Percentiles rank a stretch among this genome's conserved stretches.
These are phyloP conservation scores for Stagonosporopsis chrysanthemi DNA, from an alignment of 2,329 filamentous ascomycete genomes.

Conservation along the genomic window DNA sequence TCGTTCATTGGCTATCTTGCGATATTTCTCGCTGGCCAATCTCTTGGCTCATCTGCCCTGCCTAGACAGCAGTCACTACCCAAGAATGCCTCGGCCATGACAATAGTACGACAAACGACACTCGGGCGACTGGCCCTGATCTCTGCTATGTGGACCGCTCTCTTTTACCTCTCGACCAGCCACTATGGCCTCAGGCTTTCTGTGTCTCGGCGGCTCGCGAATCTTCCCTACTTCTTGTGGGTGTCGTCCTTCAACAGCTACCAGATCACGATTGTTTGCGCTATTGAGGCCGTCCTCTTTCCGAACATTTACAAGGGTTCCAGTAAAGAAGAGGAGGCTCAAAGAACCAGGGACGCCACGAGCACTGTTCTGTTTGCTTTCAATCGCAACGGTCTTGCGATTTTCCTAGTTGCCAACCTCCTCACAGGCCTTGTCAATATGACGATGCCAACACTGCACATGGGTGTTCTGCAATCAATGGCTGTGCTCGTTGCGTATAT, in stretches of 20 bases:
- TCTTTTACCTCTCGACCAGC: constrained; percentile 75
- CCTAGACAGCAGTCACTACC: constrained; percentile 60
- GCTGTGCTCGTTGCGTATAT: constrained; percentile 78
- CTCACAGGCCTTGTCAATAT: constrained; percentile 90
- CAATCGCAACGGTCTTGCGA: constrained; percentile 84
- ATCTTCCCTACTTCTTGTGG: constrained; percentile 93
- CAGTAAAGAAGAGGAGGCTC: constrained; percentile 64
- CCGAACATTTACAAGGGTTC: constrained; percentile 70
- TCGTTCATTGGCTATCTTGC: constrained; percentile 93
- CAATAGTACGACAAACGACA: constrained; percentile 63
- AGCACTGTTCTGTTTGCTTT: constrained; percentile 82
- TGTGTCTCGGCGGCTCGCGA: constrained; percentile 89
- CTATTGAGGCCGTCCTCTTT: constrained; percentile 81
- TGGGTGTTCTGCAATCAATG: constrained; percentile 71
- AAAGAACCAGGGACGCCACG: constrained; percentile 73
- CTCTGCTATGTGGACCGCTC: constrained; percentile 70
- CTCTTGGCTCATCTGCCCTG: constrained; percentile 80
- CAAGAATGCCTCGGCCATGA: constrained; percentile 53
- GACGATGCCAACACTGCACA: constrained; percentile 80
- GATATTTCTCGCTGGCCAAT: constrained; percentile 91
- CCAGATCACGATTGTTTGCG: constrained; percentile 81
- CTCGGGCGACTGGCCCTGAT: constrained; percentile 70
- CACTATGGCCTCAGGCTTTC: constrained; percentile 70
- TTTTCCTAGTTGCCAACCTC: constrained; percentile 89
- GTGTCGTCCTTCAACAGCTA: constrained; percentile 87